Evolutionary conservation across 2,329 filamentous ascomycete species (phyloP).

Genomic region (Alternaria arbusti): DNA sequence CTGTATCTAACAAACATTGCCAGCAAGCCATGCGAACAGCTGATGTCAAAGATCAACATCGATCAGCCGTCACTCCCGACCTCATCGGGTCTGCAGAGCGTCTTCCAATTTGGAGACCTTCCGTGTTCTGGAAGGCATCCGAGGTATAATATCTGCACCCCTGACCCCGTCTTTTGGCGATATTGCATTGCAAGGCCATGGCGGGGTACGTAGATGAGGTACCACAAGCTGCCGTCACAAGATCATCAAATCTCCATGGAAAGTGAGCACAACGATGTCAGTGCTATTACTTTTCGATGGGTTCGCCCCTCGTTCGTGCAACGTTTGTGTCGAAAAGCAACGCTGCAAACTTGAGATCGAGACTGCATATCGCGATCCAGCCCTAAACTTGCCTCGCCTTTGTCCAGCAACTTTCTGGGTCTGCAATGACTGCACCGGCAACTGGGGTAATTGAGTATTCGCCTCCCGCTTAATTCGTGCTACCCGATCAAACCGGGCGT

Average conservation of each 20-base stretch:
- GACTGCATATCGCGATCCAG: background rate
- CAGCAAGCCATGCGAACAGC: constrained; percentile 4
- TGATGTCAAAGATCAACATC: background rate
- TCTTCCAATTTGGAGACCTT: constrained; percentile 21
- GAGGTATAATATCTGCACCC: constrained; percentile 31
- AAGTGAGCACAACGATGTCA: constrained; percentile 3
- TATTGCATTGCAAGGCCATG: constrained; percentile 35
- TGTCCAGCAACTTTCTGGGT: background rate
- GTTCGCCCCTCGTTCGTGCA: constrained; percentile 17
- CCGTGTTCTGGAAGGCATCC: constrained; percentile 29
- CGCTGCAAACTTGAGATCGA: background rate
- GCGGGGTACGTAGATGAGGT: constrained; percentile 47
- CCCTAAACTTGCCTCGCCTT: background rate
- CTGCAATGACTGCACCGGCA: background rate
- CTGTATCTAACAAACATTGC: constrained; percentile 4
- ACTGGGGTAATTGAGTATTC: background rate
- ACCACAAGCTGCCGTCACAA: constrained; percentile 27
- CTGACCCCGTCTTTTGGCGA: constrained; percentile 27
- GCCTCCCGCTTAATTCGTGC: constrained; percentile 14
- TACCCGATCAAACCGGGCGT: constrained; percentile 18
- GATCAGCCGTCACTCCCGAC: background rate
- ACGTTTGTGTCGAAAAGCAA: constrained; percentile 1
- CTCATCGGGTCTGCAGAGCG: background rate
- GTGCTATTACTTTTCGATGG: background rate
- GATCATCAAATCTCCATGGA: constrained; percentile 23